Evolutionary conservation across 2,329 filamentous ascomycete genomes (phyloP), one percentile per base, ranked within the genome.

Genomic region (Pochonia chlamydosporia): DNA sequence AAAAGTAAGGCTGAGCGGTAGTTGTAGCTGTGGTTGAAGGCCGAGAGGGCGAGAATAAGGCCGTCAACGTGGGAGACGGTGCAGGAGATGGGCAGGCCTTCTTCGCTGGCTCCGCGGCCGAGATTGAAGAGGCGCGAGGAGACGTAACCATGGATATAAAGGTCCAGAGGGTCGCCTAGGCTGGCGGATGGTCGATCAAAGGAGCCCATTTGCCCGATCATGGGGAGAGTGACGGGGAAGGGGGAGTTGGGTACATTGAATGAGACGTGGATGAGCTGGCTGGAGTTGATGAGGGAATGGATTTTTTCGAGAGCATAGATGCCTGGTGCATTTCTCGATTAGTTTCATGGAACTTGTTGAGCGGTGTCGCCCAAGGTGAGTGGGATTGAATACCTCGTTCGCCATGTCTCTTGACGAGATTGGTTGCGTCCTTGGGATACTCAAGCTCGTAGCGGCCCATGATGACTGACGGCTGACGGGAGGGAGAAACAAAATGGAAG

Each of bases 101-200:
- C 57, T 3, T 42, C 43, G 1, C 40, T 47, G 11, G 48, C 46
- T 3, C 46, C 51, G 37, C 65, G 56, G 13, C 81, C 73, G 7
- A 86, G 64, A 53, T 84, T 85, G 74, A 92, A 85, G 28, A 96
- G 73, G 7, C 89, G 84, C 1, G 83, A 82, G 50, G 82, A 87
- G 56, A 92, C 84, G 64, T 92, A 95, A 60, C 89, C 89, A 66
- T 95, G 89, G 7, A 95, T 76, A 63, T 95, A 95, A 52, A 85
- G 76, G 49, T 90, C 84, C 5, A 89, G 72, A 0, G 84, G 81
- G 54, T 89, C 82, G 43, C 77, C 73, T 16, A 78, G 64, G 44
- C 74, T 72, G 14, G 80, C 74, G 46, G 77, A 82, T 5, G 84
- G 84, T 0, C 71, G 68, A 8, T 73, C 73, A 61, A 84, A 93